Conservation (phyloP, 441 rosid species). For the Gossypium gossypioides region DNA sequence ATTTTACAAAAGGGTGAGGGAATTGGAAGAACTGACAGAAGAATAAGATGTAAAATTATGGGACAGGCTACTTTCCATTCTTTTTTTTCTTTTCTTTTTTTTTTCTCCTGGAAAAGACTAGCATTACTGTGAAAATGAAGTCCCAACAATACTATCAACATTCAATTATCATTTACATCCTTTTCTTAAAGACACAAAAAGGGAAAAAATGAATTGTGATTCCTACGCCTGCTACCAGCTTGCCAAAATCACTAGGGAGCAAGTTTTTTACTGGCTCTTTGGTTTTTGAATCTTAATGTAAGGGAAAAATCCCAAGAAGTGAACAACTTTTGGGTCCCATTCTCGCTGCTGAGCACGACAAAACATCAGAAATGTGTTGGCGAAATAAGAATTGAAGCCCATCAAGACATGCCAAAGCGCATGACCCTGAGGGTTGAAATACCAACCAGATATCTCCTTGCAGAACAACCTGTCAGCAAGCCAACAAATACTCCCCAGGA, state of each 20-base stretch:
- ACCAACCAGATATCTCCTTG: slow-evolving; percentile 42
- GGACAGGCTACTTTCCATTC: background rate
- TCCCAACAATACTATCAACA: background rate
- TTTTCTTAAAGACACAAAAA: background rate
- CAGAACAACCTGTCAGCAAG: slow-evolving; percentile 59
- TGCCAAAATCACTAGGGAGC: background rate
- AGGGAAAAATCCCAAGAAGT: slow-evolving; percentile 50
- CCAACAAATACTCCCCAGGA: slow-evolving; percentile 60
- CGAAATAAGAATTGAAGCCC: slow-evolving; percentile 79
- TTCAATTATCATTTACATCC: slow-evolving; percentile 9
- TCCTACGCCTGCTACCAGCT: slow-evolving; percentile 1
- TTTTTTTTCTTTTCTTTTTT: background rate
- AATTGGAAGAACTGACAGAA: background rate
- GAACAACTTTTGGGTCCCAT: slow-evolving; percentile 64
- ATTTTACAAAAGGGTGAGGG: background rate
- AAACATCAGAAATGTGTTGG: slow-evolving; percentile 85
- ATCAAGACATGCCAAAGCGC: slow-evolving; percentile 74
- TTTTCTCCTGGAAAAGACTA: background rate
- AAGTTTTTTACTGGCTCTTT: slow-evolving; percentile 41
- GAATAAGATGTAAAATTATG: background rate
- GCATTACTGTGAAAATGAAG: background rate
- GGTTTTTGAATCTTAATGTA: slow-evolving; percentile 71
- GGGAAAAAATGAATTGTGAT: background rate
- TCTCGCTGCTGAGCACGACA: slow-evolving; percentile 74
- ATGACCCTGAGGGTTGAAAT: slow-evolving; percentile 76